Evolutionary conservation across 495 filamentous ascomycete species (phyloP).

Genomic region (Cercophora sp.): DNA sequence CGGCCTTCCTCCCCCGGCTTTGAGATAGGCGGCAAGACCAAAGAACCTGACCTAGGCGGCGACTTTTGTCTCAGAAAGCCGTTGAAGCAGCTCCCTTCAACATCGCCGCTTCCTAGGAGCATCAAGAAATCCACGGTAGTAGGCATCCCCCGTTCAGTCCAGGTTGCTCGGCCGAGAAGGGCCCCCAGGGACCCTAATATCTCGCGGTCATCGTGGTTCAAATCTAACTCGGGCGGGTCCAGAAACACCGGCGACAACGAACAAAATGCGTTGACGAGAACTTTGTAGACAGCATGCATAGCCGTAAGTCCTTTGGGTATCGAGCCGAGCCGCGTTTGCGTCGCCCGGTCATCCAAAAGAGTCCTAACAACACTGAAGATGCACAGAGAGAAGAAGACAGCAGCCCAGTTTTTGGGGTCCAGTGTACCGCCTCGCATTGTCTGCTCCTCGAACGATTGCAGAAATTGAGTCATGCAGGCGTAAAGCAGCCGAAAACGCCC

Average conservation of each 20-base stretch:
- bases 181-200: constrained; percentile 29
- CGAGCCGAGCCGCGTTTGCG: constrained; percentile 30
- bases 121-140: constrained; percentile 43
- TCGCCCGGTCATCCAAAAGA: constrained; percentile 40
- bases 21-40: constrained; percentile 30
- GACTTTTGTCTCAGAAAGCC: constrained; percentile 44
- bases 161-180: constrained; percentile 38
- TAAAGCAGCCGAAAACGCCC: constrained; percentile 43
- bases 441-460: constrained; percentile 44
- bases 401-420: constrained; percentile 42
- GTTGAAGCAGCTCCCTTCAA: constrained; percentile 36
- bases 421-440: constrained; percentile 33
- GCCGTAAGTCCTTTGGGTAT: constrained; percentile 31
- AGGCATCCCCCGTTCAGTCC: constrained; percentile 38
- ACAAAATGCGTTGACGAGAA: constrained; percentile 39
- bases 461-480: constrained; percentile 44
- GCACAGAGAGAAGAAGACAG: constrained; percentile 45
- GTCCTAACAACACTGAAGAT: constrained; percentile 50
- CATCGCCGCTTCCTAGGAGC: constrained; percentile 41
- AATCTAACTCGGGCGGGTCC: constrained; percentile 33
- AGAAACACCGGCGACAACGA: constrained; percentile 41
- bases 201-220: constrained; percentile 33
- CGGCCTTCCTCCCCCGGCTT: constrained; percentile 31
- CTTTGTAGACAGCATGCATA: constrained; percentile 48
- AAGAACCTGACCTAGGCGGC: constrained; percentile 23